Conservation (phyloP, 2,329 filamentous ascomycete genomes). For the Escovopsis sp. region DNA sequence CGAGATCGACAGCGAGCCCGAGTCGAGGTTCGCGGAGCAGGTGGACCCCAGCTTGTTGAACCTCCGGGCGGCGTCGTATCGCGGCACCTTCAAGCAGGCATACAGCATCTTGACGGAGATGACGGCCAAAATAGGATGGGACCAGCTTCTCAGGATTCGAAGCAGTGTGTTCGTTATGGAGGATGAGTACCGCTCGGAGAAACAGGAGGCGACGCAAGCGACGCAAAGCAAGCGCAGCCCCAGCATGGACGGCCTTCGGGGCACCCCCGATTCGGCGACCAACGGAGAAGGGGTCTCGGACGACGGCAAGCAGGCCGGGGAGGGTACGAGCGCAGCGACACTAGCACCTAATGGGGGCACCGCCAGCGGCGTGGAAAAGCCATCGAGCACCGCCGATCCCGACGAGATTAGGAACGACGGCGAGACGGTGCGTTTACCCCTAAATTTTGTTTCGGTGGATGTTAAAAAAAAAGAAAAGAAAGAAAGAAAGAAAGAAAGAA, state of each 20-base stretch:
- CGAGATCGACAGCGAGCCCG: constrained; percentile 86
- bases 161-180: constrained; percentile 99
- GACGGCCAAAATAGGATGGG: constrained; percentile 94
- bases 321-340: constrained; percentile 15
- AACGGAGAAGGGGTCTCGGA: constrained; percentile 30
- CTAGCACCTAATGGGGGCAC: constrained; percentile 20
- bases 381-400: constrained; percentile 62
- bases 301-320: constrained; percentile 20
- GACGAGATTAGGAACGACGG: constrained; percentile 61
- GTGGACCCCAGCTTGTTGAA: constrained; percentile 78
- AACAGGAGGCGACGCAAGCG: constrained; percentile 42
- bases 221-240: constrained; percentile 49
- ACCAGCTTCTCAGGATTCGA: constrained; percentile 82
- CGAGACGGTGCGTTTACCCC: constrained; percentile 43
- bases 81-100: constrained; percentile 89
- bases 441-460: no score
- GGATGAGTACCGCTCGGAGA: constrained; percentile 89
- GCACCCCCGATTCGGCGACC: constrained; percentile 46
- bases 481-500: neutral
- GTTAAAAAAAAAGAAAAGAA: no score
- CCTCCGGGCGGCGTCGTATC: constrained; percentile 76
- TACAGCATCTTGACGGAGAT: constrained; percentile 92
- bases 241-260: constrained; percentile 64
- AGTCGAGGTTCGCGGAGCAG: constrained; percentile 66
- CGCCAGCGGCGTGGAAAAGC: constrained; percentile 50